Evolutionary conservation across 2,329 filamentous ascomycete genomes (phyloP).

Genomic region (Sarocladium brachiariae): DNA sequence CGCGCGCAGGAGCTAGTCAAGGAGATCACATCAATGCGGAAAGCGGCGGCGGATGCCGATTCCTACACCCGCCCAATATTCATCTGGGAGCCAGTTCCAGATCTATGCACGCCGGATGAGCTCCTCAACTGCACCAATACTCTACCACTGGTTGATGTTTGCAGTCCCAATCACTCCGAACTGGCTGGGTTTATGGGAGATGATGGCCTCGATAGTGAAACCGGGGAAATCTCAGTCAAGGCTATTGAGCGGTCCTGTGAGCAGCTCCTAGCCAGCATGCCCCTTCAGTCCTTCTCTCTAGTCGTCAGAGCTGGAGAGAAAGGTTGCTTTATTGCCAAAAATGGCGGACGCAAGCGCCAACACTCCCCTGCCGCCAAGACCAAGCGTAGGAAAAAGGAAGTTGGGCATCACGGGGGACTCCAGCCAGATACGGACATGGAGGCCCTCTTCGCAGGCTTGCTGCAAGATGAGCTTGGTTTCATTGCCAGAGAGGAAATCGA

Average conservation of each 20-base stretch:
- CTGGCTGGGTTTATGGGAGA: conserved; percentile 75
- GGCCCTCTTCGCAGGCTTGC: conserved; percentile 51
- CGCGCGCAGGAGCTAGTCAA: conserved; percentile 71
- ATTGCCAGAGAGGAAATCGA: conserved; percentile 52
- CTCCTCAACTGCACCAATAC: conserved; percentile 58
- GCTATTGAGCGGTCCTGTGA: conserved; percentile 54
- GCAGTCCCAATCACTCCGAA: conserved; percentile 80
- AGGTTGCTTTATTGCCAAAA: conserved; percentile 60
- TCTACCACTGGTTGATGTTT: conserved; percentile 54
- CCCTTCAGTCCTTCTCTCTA: conserved; percentile 56
- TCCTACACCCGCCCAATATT: conserved; percentile 58
- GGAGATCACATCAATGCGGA: conserved; percentile 57
- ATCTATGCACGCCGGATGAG: conserved; percentile 69
- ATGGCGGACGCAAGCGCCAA: conserved; percentile 45
- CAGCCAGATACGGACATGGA: conserved; percentile 57
- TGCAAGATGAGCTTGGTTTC: conserved; percentile 45
- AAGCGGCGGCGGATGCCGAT: conserved; percentile 23
- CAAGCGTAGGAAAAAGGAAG: conserved; percentile 32
- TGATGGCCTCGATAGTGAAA: conserved; percentile 44
- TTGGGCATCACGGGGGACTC: conserved; percentile 37
- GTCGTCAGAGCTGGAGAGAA: conserved; percentile 66
- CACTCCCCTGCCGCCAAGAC: conserved; percentile 16
- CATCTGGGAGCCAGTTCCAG: conserved; percentile 93
- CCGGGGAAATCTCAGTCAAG: conserved; percentile 44
- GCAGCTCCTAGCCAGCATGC: conserved; percentile 57